phyloP scores from a whole-genome alignment of 305 asterid genomes.

The Andrographis paniculata region DNA sequence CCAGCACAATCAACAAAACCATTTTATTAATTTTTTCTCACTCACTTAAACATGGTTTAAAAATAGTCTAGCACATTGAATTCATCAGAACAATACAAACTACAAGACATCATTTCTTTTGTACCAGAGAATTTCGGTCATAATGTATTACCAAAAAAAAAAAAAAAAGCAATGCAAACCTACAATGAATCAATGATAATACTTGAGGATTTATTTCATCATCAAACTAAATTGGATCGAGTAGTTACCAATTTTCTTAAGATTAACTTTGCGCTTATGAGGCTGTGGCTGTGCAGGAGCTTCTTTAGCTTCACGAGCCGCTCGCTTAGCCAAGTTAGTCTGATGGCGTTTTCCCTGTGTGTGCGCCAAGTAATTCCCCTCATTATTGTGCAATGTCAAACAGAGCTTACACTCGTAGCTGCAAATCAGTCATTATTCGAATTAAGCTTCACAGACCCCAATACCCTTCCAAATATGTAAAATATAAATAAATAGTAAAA shows the following conservation, averaged over 20 bases:
- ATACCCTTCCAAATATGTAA: slow-evolving; percentile 1
- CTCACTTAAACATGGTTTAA: too few relatives aligned
- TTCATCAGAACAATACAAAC: too few relatives aligned
- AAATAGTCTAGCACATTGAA: too few relatives aligned
- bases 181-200: too few relatives aligned
- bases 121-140: too few relatives aligned
- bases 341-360: slow-evolving; percentile 98
- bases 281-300: slow-evolving; percentile 99
- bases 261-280: slow-evolving; percentile 72
- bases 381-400: slow-evolving; percentile 91
- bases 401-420: slow-evolving; percentile 94
- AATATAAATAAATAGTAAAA: not conserved
- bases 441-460: not conserved
- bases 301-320: slow-evolving; percentile 97
- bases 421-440: slow-evolving; percentile 10
- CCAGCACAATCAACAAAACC: too few relatives aligned
- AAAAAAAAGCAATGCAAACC: too few relatives aligned
- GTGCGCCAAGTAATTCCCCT: slow-evolving; percentile 95
- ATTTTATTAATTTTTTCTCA: too few relatives aligned
- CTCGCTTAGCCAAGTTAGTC: slow-evolving; percentile 95
- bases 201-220: too few relatives aligned
- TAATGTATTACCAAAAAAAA: too few relatives aligned
- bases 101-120: too few relatives aligned
- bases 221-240: not conserved
- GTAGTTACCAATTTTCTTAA: slow-evolving; percentile 58